These are phyloP conservation scores for Coprinopsis cinerea DNA, from an alignment of 768 basidiomycete genomes.

Conservation along the genomic window DNA sequence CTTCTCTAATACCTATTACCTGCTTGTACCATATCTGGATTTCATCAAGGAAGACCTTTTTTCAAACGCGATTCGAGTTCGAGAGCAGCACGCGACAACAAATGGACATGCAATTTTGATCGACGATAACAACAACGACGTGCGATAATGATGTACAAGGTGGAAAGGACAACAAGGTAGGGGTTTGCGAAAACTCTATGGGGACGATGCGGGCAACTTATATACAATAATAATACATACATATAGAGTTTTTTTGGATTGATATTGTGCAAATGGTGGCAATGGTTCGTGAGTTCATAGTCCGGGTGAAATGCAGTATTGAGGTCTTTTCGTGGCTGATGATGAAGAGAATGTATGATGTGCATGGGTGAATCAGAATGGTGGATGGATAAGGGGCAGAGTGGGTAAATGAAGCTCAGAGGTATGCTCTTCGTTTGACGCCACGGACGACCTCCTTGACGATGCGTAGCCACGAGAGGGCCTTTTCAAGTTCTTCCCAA, in stretches of 20 bases:
- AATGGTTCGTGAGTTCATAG: not conserved
- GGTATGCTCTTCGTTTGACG: slow-evolving; percentile 44
- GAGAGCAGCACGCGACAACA: too few relatives aligned
- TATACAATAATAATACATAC: slow-evolving; percentile 26
- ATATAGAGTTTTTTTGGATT: not conserved
- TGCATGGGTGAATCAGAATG: too few relatives aligned
- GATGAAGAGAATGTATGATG: too few relatives aligned
- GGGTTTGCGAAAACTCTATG: not conserved
- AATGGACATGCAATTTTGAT: too few relatives aligned
- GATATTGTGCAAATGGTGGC: not conserved
- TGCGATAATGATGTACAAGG: not conserved
- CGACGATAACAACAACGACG: too few relatives aligned
- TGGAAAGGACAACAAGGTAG: not conserved
- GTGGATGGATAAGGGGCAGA: not conserved
- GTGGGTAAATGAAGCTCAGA: slow-evolving; percentile 19
- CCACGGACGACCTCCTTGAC: slow-evolving; percentile 59
- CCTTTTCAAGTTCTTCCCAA: slow-evolving; percentile 59
- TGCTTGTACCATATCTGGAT: too few relatives aligned
- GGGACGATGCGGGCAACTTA: not conserved
- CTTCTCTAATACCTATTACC: too few relatives aligned
- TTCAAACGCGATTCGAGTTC: too few relatives aligned
- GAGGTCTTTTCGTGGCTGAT: too few relatives aligned
- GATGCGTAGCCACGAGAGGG: slow-evolving; percentile 53
- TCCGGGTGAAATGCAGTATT: too few relatives aligned
- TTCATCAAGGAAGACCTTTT: too few relatives aligned